Evolutionary conservation across 495 filamentous ascomycete genomes (phyloP).

Genomic region (Aspergillus incahuasiensis): DNA sequence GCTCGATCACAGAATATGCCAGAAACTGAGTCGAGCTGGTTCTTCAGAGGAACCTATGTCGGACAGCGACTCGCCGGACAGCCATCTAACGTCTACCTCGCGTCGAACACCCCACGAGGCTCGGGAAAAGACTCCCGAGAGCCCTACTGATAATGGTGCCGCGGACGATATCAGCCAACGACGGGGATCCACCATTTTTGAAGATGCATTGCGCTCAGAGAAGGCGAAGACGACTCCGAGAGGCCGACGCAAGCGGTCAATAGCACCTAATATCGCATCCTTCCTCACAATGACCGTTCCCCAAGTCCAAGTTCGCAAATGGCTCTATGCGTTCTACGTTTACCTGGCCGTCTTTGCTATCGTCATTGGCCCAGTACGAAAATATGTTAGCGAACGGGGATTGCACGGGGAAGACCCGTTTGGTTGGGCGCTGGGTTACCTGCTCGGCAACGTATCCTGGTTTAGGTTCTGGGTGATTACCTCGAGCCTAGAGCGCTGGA

Average conservation of each 20-base stretch:
- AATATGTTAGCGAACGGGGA: conserved; percentile 60
- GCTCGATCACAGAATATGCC: conserved; percentile 46
- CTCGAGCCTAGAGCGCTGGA: conserved; percentile 67
- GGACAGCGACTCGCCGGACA: conserved; percentile 40
- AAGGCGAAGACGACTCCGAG: conserved; percentile 52
- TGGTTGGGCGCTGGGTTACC: conserved; percentile 86
- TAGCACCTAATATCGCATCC: conserved; percentile 61
- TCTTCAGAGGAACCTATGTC: conserved; percentile 32
- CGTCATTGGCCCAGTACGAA: conserved; percentile 66
- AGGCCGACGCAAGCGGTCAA: conserved; percentile 62
- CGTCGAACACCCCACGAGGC: conserved; percentile 27
- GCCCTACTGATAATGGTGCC: conserved; percentile 22
- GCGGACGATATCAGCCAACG: conserved; percentile 36
- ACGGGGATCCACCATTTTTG: conserved; percentile 49
- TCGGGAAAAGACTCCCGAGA: conserved; percentile 14
- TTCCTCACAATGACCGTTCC: conserved; percentile 75
- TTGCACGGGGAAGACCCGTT: conserved; percentile 74
- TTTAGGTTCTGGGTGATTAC: conserved; percentile 64
- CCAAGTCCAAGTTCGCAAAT: conserved; percentile 72
- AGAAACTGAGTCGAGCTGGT: conserved; percentile 35
- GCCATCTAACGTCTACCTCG: conserved; percentile 17
- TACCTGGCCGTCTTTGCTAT: conserved; percentile 60
- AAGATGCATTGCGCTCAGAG: conserved; percentile 30
- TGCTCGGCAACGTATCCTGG: conserved; percentile 71
- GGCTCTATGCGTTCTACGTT: conserved; percentile 75